These are phyloP conservation scores for Tulasnella sp. DNA, from an alignment of 768 basidiomycete species.

Conservation along the genomic window DNA sequence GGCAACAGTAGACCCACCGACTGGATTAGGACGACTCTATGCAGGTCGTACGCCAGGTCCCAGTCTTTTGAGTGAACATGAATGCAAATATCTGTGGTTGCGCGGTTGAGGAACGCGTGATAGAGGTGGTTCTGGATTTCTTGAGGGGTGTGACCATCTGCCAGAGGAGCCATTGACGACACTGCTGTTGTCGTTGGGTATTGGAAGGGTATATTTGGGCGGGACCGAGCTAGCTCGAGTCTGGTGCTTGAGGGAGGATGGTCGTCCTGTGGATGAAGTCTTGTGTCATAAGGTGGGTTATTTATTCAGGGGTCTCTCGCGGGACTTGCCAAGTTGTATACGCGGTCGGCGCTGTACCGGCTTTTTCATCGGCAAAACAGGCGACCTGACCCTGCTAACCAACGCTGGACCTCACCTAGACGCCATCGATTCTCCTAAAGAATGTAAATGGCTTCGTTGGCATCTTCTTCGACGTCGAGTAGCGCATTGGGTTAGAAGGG, in stretches of 20 bases:
- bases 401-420: not conserved
- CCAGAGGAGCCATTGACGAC: not conserved
- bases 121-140: conserved; percentile 70
- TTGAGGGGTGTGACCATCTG: conserved; percentile 4
- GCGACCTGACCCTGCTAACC: not conserved
- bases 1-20: conserved; percentile 49
- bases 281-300: not conserved
- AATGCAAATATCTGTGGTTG: conserved; percentile 74
- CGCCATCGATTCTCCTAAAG: not conserved
- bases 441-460: not conserved
- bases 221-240: conserved; percentile 2
- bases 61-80: conserved; percentile 53
- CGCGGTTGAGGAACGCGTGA: conserved; percentile 61
- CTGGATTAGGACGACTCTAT: conserved; percentile 84
- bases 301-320: conserved; percentile 6
- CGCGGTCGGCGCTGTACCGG: not conserved
- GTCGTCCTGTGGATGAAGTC: not conserved
- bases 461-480: not conserved
- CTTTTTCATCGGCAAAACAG: conserved; percentile 2
- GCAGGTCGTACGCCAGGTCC: conserved; percentile 72
- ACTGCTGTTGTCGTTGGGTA: conserved; percentile 3
- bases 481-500: not conserved
- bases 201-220: not conserved
- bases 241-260: not conserved
- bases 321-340: not conserved